Base-by-base conservation (phyloP, 208 protist genomes). In the Paratrypanosoma confusum region DNA sequence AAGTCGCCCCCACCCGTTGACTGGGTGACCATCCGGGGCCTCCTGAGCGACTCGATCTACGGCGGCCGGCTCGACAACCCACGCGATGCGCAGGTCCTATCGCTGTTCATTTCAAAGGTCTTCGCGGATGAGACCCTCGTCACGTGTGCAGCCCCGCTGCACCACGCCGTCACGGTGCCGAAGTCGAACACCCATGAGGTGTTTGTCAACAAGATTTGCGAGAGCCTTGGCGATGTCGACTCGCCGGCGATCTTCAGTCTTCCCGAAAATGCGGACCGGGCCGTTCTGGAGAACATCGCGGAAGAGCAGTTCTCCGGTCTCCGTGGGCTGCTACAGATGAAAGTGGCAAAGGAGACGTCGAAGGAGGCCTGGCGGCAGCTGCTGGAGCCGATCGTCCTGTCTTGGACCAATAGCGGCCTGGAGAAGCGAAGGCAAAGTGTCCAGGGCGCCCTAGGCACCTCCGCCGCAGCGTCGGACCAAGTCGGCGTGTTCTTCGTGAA, bases 61-160 rank as follows among this genome's bases (percentile, higher is more conserved):
- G 96, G 96, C 51, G 95, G 95, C n/a, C 79, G 93, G 16, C 71
- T 98, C 25, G 95, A 98, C 58, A 96, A 85, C 44, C 31, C 51
- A 32, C 71, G 61, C 17, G 96, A 98, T 63, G 70, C 75, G 55
- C 62, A 59, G 7, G 76, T 97, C 8, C 70, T 98, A 11, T 27
- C 48, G 17, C 57, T 75, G 34, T 93, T 97, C 32, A 78, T 97
- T 26, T 52, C 60, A 6, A 62, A 39, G 33, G 74, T 68, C 64
- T 90, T 94, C 50, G 74, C 49, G 38, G 71, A 83, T 13, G 56
- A 69, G 20, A 50, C 62, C 3, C 60, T 90, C 17, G 48, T 82
- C 13, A 34, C 50, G 14, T 55, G 53, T 20, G 35, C 36, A 24
- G 5, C 41, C 24, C 46, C 61, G 11, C 51, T 90, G 13, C 80